Conservation (phyloP, 768 basidiomycete genomes). For the Dentipellis fragilis region DNA sequence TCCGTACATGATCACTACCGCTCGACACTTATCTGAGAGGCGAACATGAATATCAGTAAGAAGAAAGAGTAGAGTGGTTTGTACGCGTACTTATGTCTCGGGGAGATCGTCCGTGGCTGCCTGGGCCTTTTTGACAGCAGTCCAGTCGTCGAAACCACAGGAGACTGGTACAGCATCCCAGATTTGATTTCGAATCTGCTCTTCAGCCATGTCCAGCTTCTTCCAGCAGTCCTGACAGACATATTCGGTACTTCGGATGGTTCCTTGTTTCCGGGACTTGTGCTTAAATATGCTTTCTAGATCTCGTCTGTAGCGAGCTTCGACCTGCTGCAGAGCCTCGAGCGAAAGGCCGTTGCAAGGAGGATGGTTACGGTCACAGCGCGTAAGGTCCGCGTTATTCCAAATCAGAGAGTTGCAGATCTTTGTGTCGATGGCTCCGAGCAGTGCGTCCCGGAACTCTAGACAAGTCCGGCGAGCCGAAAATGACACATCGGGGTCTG, state of each 20-base stretch:
- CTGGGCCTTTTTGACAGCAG: not conserved
- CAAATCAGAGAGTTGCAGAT: not conserved
- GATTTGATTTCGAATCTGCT: not conserved
- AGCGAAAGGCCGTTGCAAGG: not conserved
- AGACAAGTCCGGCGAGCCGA: not conserved
- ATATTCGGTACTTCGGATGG: not conserved
- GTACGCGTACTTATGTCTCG: not conserved
- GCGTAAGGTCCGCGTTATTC: not conserved
- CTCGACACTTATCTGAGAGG: too few relatives aligned
- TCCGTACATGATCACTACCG: too few relatives aligned
- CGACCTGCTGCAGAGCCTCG: not conserved
- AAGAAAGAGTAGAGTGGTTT: too few relatives aligned
- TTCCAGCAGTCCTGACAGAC: not conserved
- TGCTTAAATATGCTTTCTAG: not conserved
- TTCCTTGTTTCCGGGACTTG: not conserved
- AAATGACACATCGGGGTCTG: not conserved
- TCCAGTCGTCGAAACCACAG: not conserved
- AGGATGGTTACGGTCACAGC: too few relatives aligned
- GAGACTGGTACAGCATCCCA: not conserved
- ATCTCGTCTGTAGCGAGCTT: not conserved
- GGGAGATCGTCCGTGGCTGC: not conserved
- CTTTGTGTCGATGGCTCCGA: not conserved
- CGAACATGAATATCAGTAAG: too few relatives aligned
- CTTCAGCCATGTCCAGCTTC: not conserved
- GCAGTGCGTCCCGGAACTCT: not conserved